phyloP scores from a whole-genome alignment of 495 filamentous ascomycete species.

The Penicillium pulvis region DNA sequence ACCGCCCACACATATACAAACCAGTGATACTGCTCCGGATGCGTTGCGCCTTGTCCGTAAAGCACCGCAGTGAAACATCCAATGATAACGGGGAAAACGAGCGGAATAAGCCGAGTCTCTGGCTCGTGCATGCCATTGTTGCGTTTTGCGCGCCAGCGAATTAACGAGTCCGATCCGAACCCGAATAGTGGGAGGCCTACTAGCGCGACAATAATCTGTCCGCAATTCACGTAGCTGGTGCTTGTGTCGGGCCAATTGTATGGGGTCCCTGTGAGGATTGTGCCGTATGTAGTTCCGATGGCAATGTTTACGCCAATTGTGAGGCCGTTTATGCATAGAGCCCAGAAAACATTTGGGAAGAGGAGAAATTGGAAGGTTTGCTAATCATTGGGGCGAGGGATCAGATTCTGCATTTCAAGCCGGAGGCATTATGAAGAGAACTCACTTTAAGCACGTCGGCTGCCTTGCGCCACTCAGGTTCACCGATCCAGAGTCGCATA shows the following conservation, averaged over 20 bases:
- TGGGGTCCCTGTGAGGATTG: conserved; percentile 32
- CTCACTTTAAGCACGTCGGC: no score
- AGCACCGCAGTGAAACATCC: conserved; percentile 31
- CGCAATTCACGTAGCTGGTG: conserved; percentile 37
- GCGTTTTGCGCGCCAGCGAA: conserved; percentile 24
- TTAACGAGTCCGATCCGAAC: conserved; percentile 31
- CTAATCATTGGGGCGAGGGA: no score
- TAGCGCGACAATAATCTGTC: conserved; percentile 32
- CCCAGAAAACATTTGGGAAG: conserved; percentile 47
- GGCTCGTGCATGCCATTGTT: conserved; percentile 37
- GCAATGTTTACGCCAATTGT: conserved; percentile 41
- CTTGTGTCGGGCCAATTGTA: conserved; percentile 37
- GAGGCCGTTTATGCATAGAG: conserved; percentile 37
- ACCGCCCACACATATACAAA: conserved; percentile 36
- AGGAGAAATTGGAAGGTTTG: conserved; percentile 15
- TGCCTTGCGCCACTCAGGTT: no score
- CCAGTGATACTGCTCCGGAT: conserved; percentile 39
- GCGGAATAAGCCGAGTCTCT: conserved; percentile 32
- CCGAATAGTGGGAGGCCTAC: conserved; percentile 39
- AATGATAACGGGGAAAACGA: conserved; percentile 35
- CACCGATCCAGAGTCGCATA: no score
- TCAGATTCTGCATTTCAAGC: no score
- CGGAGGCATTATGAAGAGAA: no score
- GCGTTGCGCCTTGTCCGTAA: conserved; percentile 33
- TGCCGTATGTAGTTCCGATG: conserved; percentile 40